Base-by-base conservation (phyloP, 306 rosid species). In the Betula pendula region DNA sequence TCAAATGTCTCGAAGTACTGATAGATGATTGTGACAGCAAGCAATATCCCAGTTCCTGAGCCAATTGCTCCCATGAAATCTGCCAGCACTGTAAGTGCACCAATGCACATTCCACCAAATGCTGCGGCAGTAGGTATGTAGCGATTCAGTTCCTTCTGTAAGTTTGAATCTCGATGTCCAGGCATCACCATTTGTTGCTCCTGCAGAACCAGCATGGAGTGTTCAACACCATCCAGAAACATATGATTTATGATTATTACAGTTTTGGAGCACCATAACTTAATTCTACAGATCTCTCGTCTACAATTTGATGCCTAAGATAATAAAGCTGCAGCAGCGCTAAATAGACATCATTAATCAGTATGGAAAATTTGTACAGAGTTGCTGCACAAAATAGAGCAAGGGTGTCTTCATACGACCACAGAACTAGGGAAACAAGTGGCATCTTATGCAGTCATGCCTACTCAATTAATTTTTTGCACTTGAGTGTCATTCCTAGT, bases 111-210 rank as follows among this genome's bases (percentile, higher is more conserved):
- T 65, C 97, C 94, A 53, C 94, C 94, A 11, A 88, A 88, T 1
- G 88, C 92, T 0, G 92, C 90, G 0, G 97, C 94, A 0, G 94
- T 89, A 15, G 92, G 92, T 6, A 89, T 89, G 81, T 91, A 89
- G 55, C 89, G 87, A 73, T 89, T 85, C 68, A 89, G 62, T 71
- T 91, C 87, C 40, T 82, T 91, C 80, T 87, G 87, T 71, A 89
- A 74, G 84, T 86, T 91, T 55, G 94, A 85, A 67, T 89, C 92
- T 0, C 90, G 77, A 49, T 89, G 92, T 24, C 92, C 94, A 11
- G 89, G 92, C 90, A 91, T 86, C 72, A 88, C 90, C 94, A 89
- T 87, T 84, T 87, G 89, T 86, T 89, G 92, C 70, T 91, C 92
- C 94, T 91, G 87, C 74, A 78, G 50, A 73, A 66, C 48, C 20